Evolutionary conservation across 1,284 basidiomycete genomes (phyloP).

Genomic region (Tylopilus sp.): DNA sequence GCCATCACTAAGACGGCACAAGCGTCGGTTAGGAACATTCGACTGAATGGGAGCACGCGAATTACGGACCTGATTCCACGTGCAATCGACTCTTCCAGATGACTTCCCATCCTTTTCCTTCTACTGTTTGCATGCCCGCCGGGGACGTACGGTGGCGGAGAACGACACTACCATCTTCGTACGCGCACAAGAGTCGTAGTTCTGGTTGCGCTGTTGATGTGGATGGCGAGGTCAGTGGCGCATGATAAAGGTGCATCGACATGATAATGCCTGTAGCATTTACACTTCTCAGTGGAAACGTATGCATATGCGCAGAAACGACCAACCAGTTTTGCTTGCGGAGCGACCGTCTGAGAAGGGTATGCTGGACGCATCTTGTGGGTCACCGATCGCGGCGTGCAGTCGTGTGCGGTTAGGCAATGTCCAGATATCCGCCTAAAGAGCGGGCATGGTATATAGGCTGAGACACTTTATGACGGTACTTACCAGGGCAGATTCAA

Average conservation of each 20-base stretch:
- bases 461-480: background rate
- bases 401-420: background rate
- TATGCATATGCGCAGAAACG: background rate
- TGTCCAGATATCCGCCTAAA: no score
- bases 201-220: slow-evolving; percentile 47
- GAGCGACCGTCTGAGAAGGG: slow-evolving; percentile 56
- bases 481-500: slow-evolving; percentile 86
- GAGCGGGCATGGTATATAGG: no score
- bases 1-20: slow-evolving; percentile 79
- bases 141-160: slow-evolving; percentile 62
- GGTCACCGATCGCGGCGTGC: slow-evolving; percentile 77
- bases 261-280: slow-evolving; percentile 79
- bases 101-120: slow-evolving; percentile 79
- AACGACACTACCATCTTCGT: slow-evolving; percentile 85
- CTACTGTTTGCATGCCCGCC: slow-evolving; percentile 62
- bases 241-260: slow-evolving; percentile 77
- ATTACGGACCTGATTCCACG: slow-evolving; percentile 78
- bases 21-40: background rate
- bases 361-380: slow-evolving; percentile 41
- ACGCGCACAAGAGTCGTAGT: slow-evolving; percentile 75
- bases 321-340: slow-evolving; percentile 47
- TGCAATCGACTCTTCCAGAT: slow-evolving; percentile 80
- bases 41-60: background rate
- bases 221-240: slow-evolving; percentile 39
- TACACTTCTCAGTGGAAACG: background rate